Base-by-base conservation (phyloP, 208 protist genomes). In the Crithidia sp. region DNA sequence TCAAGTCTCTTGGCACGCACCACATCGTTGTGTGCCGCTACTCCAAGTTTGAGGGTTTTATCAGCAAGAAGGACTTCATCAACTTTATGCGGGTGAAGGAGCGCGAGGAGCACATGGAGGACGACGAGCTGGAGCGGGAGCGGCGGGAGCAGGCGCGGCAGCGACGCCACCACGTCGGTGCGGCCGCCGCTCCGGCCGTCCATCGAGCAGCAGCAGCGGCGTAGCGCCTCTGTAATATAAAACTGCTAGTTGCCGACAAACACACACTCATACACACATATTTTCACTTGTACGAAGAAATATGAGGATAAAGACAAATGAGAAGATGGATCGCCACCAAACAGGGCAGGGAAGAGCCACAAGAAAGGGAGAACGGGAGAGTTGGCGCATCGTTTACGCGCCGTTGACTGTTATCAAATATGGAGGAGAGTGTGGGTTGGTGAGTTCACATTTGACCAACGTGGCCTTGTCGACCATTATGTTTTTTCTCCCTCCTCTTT, bases 11-110 rank as follows among this genome's bases (percentile, higher is more conserved):
- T 16, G 89, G 89, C 53, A 77, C 80, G 13, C 87, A 86, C 28
- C 85, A 90, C 67, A 87, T 92, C 40, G 69, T 92, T n/a, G 86
- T 92, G 36, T 85, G 82, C 58, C 82, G 84, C 57, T 83, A 85
- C 60, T 76, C 89, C 12, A 82, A 82, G 68, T 89, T 94, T 47
- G 79, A 84, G 55, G 89, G 89, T 9, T 87, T 91, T 52, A 73
- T 94, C 28, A 92, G 86, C 61, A 90, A 91, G 52, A 94, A 94
- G 67, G 89, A 94, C 41, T 76, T 94, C n/a, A 82, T 94, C n/a
- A 68, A 85, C 49, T 94, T 93, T 71, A 86, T 93, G 78, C 83
- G 85, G 16, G 62, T 66, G 16, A 82, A 84, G 71, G 88, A 93
- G 61, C 53, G 80, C 17, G 81, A 89, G 76, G 78, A 89, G 73